Base-by-base conservation (phyloP, 75 land plant species). In the Pinus taeda region DNA sequence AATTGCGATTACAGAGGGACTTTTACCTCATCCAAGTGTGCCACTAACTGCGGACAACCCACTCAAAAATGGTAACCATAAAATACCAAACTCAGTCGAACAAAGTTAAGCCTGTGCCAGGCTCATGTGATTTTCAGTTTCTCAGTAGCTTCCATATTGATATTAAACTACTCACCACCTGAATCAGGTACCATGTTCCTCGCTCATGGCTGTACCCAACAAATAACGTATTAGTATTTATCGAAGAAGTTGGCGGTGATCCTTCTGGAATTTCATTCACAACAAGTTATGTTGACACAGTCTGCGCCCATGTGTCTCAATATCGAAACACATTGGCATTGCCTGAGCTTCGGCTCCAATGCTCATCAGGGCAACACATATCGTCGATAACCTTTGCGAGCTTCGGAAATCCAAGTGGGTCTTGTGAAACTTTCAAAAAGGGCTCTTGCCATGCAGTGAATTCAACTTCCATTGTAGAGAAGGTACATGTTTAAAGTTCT, bases 321-420 rank as follows among this genome's bases (percentile, higher is more conserved):
- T 49, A 49, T 49, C 55, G 11, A 49, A 49, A 49, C 55, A 49
- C 1, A 49, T 49, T 49, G 55, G 9, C 55, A 49, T 9, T 49
- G 55, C 55, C 55, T 8, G 55, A 9, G 55, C 55, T 49, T 49
- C 55, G 55, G 11, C 82, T 93, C 9, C 81, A 82, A n/a, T 93
- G 95, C 77, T 75, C 80, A 45, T 63, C 53, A 4, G 93, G 89
- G 4, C 91, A 90, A 57, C 61, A 45, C 11, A 83, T 83, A 9
- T 61, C 83, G 12, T 21, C 29, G 4, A 81, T 83, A 36, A 81
- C 24, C n/a, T 83, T 84, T 62, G 79, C 85, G 20, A 84, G 85
- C 75, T 84, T 82, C 61, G 85, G 85, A 42, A 82, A 81, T 65
- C 84, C 85, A 26, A 14, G 3, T 5, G 85, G 85, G 29, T 45